Evolutionary conservation across 2,329 filamentous ascomycete species (phyloP), one percentile per base, ranked within the genome.

Genomic region (Fusarium solani-melongenae): DNA sequence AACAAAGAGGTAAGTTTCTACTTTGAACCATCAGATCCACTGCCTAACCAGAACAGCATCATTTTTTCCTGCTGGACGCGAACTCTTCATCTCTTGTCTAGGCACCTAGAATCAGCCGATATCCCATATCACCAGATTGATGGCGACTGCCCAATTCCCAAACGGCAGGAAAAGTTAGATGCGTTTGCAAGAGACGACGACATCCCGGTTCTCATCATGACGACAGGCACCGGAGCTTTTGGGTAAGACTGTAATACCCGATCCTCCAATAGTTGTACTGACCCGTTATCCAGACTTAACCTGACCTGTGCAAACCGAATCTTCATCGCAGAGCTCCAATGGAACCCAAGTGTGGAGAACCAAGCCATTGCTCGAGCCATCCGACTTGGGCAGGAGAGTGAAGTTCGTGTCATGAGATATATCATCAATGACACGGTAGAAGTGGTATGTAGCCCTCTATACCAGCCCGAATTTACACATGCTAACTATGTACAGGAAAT

Each of bases 321-420:
- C 0, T 87, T 86, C 66, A 84, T 89, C 4, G 78, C 89, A 0
- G 88, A 89, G 58, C 83, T 86, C 0, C 88, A 89, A 29, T 89
- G 87, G 87, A 89, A 89, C 41, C 87, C 87, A 0, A 84, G 82
- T 3, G 83, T 88, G 0, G 88, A 89, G 66, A 83, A 83, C 14
- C 88, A 90, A 63, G 88, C 87, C 0, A 84, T 89, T 14, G 86
- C 82, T 0, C 79, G 87, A 12, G 86, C 85, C 0, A 77, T 87
- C 4, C 83, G 87, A 0, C 78, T 89, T 0, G 85, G 86, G 0
- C 88, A 89, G 66, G 72, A 77, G 2, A 71, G 82, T 6, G 62
- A 82, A 11, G 87, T 89, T 0, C 64, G 76, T 0, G 82, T 88
- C 1, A 84, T 80, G 0, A 82, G 86, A 29, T 89, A 89, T 49